Percentiles rank a stretch among this genome's conserved stretches.
Evolutionary conservation across 2,329 filamentous ascomycete species (phyloP).

Genomic region (Phoma sp.): DNA sequence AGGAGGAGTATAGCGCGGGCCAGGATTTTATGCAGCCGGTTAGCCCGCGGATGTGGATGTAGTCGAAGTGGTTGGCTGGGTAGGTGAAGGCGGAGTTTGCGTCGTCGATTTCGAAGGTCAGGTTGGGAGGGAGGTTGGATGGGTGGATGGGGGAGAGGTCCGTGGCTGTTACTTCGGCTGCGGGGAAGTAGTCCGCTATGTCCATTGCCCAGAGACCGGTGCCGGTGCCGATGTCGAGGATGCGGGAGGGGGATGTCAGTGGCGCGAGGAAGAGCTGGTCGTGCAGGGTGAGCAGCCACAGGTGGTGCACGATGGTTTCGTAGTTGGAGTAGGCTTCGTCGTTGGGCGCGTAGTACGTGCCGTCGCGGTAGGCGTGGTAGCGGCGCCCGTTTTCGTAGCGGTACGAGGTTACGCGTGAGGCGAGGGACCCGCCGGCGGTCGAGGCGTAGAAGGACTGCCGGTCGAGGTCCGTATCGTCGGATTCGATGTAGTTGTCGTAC

Average conservation of each 20-base stretch:
- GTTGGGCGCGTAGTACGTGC: slow-evolving; percentile 45
- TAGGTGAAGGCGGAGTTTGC: slow-evolving; percentile 51
- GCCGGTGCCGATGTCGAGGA: slow-evolving; percentile 46
- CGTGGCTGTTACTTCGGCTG: slow-evolving; percentile 43
- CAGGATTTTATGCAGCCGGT: slow-evolving; percentile 52
- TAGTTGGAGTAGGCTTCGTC: slow-evolving; percentile 39
- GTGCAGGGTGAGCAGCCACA: slow-evolving; percentile 45
- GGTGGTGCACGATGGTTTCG: slow-evolving; percentile 42
- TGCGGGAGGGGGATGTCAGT: slow-evolving; percentile 31
- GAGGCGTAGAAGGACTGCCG: slow-evolving; percentile 34
- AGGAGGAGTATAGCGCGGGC: slow-evolving; percentile 48
- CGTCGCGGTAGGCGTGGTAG: slow-evolving; percentile 46
- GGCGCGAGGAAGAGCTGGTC: slow-evolving; percentile 46
- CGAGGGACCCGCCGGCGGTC: slow-evolving; percentile 46
- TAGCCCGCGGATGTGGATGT: slow-evolving; percentile 50
- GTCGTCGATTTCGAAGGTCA: slow-evolving; percentile 56
- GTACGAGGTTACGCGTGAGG: slow-evolving; percentile 49
- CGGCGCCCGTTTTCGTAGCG: slow-evolving; percentile 47
- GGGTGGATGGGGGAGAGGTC: slow-evolving; percentile 47
- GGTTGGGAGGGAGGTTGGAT: slow-evolving; percentile 48
- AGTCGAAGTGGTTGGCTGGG: slow-evolving; percentile 46
- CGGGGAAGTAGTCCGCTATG: slow-evolving; percentile 47
- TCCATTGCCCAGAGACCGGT: slow-evolving; percentile 48
- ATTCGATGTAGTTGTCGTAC: slow-evolving; percentile 32
- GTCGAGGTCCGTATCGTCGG: slow-evolving; percentile 34